phyloP scores from a whole-genome alignment of 139 green algal species.

The Chlamydomonas schloesseri region DNA sequence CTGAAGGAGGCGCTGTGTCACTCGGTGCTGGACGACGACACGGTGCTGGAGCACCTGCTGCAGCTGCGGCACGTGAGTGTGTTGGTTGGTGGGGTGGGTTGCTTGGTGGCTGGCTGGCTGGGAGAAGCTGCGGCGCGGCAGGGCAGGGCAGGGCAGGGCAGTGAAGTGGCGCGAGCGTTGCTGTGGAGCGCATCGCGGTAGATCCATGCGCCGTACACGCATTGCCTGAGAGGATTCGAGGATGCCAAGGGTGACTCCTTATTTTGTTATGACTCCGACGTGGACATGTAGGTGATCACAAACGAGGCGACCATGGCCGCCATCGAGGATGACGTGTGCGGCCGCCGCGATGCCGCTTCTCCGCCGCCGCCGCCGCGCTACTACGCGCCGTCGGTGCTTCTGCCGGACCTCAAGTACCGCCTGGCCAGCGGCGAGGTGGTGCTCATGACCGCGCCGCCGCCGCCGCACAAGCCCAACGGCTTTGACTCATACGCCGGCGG shows the following conservation, averaged over 20 bases:
- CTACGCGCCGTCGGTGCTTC: constrained; percentile 43
- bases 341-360: constrained; percentile 9
- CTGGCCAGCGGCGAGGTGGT: neutral
- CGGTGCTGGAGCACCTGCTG: constrained; percentile 41
- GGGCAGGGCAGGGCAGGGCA: neutral
- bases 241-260: too few relatives aligned
- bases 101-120: neutral
- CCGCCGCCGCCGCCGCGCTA: constrained; percentile 33
- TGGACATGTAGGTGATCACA: constrained; percentile 26
- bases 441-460: neutral
- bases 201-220: too few relatives aligned
- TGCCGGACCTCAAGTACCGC: constrained; percentile 48
- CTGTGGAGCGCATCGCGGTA: too few relatives aligned
- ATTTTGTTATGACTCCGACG: too few relatives aligned
- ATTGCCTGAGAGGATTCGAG: too few relatives aligned
- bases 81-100: too few relatives aligned
- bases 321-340: constrained; percentile 31
- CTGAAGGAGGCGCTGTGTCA: constrained; percentile 45
- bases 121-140: neutral
- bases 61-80: constrained; percentile 30
- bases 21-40: constrained; percentile 41
- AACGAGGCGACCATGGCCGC: constrained; percentile 22
- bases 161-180: too few relatives aligned
- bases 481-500: neutral
- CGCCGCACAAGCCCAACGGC: neutral